These are phyloP conservation scores for Clonostachys byssicola DNA, from an alignment of 2,329 filamentous ascomycete species.

Conservation along the genomic window DNA sequence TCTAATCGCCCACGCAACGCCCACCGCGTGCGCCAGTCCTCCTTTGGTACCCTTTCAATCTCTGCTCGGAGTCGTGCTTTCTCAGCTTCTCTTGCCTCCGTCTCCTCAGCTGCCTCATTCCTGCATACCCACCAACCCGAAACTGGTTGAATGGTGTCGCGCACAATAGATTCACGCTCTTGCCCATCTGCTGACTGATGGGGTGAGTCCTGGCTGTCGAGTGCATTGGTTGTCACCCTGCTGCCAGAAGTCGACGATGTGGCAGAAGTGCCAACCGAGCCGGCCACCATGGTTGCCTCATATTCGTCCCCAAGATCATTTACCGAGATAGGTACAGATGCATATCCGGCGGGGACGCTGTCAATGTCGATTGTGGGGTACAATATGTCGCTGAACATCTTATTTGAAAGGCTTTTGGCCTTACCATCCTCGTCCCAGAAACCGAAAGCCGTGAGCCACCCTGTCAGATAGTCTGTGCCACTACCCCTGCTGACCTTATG, in stretches of 20 bases:
- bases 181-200: not conserved
- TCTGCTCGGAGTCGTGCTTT: not conserved
- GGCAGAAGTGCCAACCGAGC: not conserved
- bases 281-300: slow-evolving; percentile 1
- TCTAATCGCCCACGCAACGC: not conserved
- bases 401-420: not conserved
- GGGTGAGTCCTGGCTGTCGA: not conserved
- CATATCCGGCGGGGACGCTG: not conserved
- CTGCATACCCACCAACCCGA: slow-evolving; percentile 1
- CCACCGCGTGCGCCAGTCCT: not conserved
- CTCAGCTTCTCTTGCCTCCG: not conserved
- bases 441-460: slow-evolving; percentile 1
- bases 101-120: not conserved
- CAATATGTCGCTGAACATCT: not conserved
- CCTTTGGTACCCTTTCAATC: not conserved
- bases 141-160: slow-evolving; percentile 1
- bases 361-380: not conserved
- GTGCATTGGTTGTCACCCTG: not conserved
- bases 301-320: not conserved
- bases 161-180: not conserved
- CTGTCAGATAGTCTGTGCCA: not conserved
- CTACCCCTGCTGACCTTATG: not conserved
- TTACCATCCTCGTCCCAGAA: not conserved
- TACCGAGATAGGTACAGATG: not conserved
- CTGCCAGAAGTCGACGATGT: not conserved